A percentile compares a stretch with the other conserved stretches of the same genome.
Evolutionary conservation across 2,329 filamentous ascomycete genomes (phyloP).

Genomic region (Colletotrichum gigasporum): DNA sequence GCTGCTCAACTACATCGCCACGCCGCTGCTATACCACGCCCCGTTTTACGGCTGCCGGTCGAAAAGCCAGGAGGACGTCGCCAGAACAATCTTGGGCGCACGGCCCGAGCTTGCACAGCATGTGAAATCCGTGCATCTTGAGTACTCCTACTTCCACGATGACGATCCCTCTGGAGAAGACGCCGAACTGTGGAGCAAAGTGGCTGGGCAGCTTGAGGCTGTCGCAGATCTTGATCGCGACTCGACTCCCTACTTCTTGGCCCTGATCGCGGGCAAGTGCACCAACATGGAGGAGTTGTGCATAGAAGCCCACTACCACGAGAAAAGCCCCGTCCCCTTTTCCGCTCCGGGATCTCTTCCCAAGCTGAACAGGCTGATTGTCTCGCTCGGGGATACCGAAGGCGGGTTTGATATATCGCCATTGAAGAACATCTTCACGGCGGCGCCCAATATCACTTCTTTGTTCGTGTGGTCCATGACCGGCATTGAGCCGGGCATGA

Average conservation of each 20-base stretch:
- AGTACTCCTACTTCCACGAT: no score
- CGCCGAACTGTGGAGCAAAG: neutral
- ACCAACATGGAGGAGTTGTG: neutral
- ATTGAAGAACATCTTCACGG: neutral
- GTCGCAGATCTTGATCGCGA: neutral
- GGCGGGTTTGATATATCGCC: neutral
- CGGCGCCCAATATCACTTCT: neutral
- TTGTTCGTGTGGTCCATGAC: neutral
- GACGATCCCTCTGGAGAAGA: neutral
- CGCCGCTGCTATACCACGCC: neutral
- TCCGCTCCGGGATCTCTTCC: neutral
- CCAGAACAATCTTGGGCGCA: neutral
- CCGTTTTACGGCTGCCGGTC: neutral
- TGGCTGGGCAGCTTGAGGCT: neutral
- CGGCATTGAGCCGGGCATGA: neutral
- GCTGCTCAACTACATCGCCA: neutral
- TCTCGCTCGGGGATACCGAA: neutral
- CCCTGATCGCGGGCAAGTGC: neutral
- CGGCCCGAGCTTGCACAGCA: neutral
- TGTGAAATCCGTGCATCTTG: neutral
- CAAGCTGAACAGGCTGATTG: neutral
- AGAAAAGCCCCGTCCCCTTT: neutral
- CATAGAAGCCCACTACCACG: neutral
- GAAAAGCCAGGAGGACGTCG: neutral
- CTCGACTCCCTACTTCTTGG: neutral